Evolutionary conservation across 306 rosid species (phyloP), one percentile per base, ranked within the genome.

Genomic region (Vigna angularis): DNA sequence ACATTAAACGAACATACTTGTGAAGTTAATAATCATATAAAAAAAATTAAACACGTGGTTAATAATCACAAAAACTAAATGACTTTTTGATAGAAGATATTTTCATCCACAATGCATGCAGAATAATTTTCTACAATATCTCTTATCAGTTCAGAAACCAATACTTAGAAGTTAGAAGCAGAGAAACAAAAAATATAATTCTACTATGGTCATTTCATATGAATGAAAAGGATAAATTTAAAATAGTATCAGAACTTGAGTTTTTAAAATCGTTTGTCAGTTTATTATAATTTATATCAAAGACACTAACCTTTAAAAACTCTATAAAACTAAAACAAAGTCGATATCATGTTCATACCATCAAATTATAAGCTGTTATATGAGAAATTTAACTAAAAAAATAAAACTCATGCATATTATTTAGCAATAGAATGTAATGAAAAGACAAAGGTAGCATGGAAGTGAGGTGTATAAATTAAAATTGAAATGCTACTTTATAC

Each of bases 141-240:
- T 64, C 2, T 56, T 22, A 55, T 67, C 48, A 47, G 70, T 18
- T 49, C 52, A 57, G 53, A 71, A 55, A 32, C 75, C 14, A 58
- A 62, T 53, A 59, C 62, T 59, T 61, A 61, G 71, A 64, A 69
- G 44, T 59, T 68, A 61, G 65, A 64, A 69, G 51, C 52, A 80
- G 63, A 40, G 36, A 38, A 72, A 44, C n/a, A 42, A 80, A 18
- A 59, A 14, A 3, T 45, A 50, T 6, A 44, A 6, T 55, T 38
- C 45, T 20, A 47, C 14, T 18, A 49, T 34, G 18, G 64, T 6
- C 28, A 32, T 67, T 48, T 26, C 40, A 40, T 22, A 73, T 44
- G 18, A 59, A 68, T 51, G 53, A 56, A 58, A 53, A 28, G 56
- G 67, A 57, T 28, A 65, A 38, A 28, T 47, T 8, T 52, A 79